Base-by-base conservation (phyloP, 176 grass and related monocot species). In the maize (Zea mays) region DNA sequence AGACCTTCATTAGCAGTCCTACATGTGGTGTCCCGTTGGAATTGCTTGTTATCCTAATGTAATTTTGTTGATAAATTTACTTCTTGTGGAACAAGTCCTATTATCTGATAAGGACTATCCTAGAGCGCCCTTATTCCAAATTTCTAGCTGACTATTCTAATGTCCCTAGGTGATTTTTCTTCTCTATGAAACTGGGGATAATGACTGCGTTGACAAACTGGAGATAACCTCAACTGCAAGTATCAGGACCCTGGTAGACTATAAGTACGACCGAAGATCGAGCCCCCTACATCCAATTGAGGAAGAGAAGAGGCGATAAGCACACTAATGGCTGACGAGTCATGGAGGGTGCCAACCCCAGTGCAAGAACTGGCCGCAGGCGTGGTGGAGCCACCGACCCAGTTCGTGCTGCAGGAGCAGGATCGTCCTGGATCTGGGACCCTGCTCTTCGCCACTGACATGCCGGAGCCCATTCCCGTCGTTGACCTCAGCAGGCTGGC, bases 281-380 rank as follows among this genome's bases (percentile, higher is more conserved):
- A 62, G 11, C n/a, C 35, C 42, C 4, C 6, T 47, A 37, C 48
- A 16, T n/a, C 37, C 58, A 62, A 3, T 43, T 16, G 0, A 63
- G 42, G 21, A 71, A 49, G 47, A 66, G 21, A 71, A 49, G 47
- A 66, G 17, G 17, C 20, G 46, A 68, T 46, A 68, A 68, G 1
- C 41, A 45, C 39, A 62, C 40, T 33, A 8, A 76, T 76, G 74
- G 74, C 58, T 35, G 43, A 49, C 16, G 38, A 57, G 39, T 38
- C 47, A 47, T 74, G 71, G 64, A 81, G 20, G 16, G 10, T 27
- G 15, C 45, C 56, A 8, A 55, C 21, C 7, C 15, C 38, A 44
- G 83, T 92, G 54, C 83, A 89, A 52, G 73, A 92, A 49, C 45
- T 86, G 8, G 80, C 80, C 8, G 49, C 71, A 50, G 46, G 61